Base-by-base conservation (phyloP, 2,329 filamentous ascomycete species). In the Dothideomycetes sp. region DNA sequence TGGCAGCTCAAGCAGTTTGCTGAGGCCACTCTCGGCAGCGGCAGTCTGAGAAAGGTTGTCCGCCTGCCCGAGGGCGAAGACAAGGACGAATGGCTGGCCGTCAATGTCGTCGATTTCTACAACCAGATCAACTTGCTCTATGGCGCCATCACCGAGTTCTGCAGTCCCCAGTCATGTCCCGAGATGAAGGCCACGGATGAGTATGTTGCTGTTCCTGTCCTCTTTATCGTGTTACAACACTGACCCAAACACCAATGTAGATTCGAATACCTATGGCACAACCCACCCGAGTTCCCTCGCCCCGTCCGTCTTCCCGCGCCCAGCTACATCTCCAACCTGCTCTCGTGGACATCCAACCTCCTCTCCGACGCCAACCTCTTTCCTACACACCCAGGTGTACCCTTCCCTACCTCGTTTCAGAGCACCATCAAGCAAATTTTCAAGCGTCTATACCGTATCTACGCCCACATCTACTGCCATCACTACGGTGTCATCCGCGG, bases 141-240 rank as follows among this genome's bases (percentile, higher is more conserved):
- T 62, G 93, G 93, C 45, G 91, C 91, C 51, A 98, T 98, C 60
- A 98, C 91, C 45, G 91, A 98, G 61, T 98, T 98, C 66, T 98
- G 91, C 71, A 96, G 91, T 18, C 89, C 91, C 22, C 83, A 91
- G 60, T 87, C 87, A 49, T 98, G 91, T 62, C 91, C 91, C 1
- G 91, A 96, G 68, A 98, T 98, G 91, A 98, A 98, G 66, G 91
- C 91, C n/a, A 98, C 91, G 8, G 93, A 98, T 67, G 91, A 98
- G 82, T 91, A 73, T 49, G 77, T 45, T 2, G 12, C 16, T 6
- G 3, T 8, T 16, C 17, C 11, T 36, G 12, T 15, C 17, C 25
- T 40, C 23, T 25, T 9, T 20, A 16, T n/a, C 3, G n/a, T 24
- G n/a, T n/a, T n/a, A n/a, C n/a, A n/a, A 16, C 24, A 23, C 16